Evolutionary conservation across 495 filamentous ascomycete genomes (phyloP), one percentile per base, ranked within the genome.

Genomic region (Copromyces sp.): DNA sequence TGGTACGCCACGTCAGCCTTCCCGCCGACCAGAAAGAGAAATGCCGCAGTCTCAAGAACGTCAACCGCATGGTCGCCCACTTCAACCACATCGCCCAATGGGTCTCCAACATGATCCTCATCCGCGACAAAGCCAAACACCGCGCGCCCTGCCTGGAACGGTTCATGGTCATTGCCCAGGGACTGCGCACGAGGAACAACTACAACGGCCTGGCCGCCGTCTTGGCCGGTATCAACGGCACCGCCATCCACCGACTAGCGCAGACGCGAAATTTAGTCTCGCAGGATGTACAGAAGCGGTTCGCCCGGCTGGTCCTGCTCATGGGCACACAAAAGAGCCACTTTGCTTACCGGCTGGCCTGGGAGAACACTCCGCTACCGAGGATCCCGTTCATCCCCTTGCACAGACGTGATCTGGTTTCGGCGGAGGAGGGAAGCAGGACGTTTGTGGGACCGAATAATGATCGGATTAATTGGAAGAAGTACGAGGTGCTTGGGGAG

Each of bases 71-170:
- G 93, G 93, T 97, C 77, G 88, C 89, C 69, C 94, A 98, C 77
- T 98, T 99, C 86, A 98, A 98, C 79, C 94, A 97, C 77, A 84
- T 98, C 72, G 94, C 96, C 3, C 91, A 89, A 74, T 96, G 95
- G 86, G 94, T 97, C 42, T 87, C 92, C 40, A 97, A 94, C 80
- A 92, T 97, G 85, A 89, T 98, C 71, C 87, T 99, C 8, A 88
- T 98, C 74, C 90, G 95, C 70, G 94, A 98, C 76, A 99, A 99
- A 80, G 91, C 96, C 20, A 98, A 98, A 82, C 95, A 98, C 80
- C 89, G 95, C 71, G 94, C 93, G 11, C 87, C 89, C 75, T 93
- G 93, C 77, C 82, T 98, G 68, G 95, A 98, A 81, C 97, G 97
- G 78, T 96, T 96, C 76, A 99, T 98, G 93, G 86, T 84, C 17